Evolutionary conservation across 805 yeast species (phyloP).

Genomic region (Schizosaccharomyces osmophilus): DNA sequence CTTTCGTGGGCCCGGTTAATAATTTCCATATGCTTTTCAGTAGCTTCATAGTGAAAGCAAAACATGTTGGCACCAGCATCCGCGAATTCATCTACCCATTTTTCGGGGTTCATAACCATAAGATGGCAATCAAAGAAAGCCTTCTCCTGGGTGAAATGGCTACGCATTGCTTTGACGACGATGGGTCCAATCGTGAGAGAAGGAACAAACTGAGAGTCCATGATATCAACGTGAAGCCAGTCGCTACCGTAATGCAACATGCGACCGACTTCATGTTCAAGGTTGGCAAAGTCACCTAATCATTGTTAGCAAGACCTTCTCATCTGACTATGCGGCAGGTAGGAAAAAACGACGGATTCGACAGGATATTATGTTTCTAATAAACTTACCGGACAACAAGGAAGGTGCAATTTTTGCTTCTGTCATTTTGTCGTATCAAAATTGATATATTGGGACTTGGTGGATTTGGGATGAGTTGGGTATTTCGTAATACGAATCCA

Average conservation of each 20-base stretch:
- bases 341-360: too few relatives aligned
- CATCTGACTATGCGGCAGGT: too few relatives aligned
- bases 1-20: conserved; percentile 49
- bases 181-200: conserved; percentile 89
- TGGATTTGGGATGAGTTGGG: too few relatives aligned
- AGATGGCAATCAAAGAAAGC: conserved; percentile 82
- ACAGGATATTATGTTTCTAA: not conserved
- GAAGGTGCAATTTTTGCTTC: conserved; percentile 81
- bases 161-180: conserved; percentile 51
- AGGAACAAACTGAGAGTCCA: conserved; percentile 98
- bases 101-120: conserved; percentile 86
- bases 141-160: conserved; percentile 43
- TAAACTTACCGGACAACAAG: conserved; percentile 40
- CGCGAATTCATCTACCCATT: conserved; percentile 83
- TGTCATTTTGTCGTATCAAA: conserved; percentile 26
- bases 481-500: too few relatives aligned
- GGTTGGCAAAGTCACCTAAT: conserved; percentile 47
- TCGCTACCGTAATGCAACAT: conserved; percentile 67
- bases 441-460: not conserved
- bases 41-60: conserved; percentile 83
- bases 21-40: conserved; percentile 41
- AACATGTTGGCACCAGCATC: conserved; percentile 87
- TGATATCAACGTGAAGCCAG: conserved; percentile 93
- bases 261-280: conserved; percentile 67
- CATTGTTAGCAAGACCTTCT: not conserved